These are phyloP conservation scores for Monilinia aucupariae DNA, from an alignment of 2,329 filamentous ascomycete genomes.

Conservation along the genomic window DNA sequence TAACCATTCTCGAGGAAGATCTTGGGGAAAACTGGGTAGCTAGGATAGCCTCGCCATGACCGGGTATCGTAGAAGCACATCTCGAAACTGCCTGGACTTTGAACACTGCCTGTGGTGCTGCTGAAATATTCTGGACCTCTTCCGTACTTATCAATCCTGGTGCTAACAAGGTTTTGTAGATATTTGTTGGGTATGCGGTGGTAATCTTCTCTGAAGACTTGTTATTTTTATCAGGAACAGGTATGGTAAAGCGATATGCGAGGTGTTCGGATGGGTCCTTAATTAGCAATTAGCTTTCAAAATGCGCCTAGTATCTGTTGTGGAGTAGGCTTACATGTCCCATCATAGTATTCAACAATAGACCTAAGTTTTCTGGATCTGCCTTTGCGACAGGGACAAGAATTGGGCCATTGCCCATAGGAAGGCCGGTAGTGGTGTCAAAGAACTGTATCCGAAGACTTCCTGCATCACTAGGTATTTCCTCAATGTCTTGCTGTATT, in stretches of 20 bases:
- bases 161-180: conserved; percentile 45
- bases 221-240: conserved; percentile 41
- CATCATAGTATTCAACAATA: conserved; percentile 78
- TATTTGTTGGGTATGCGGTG: conserved; percentile 33
- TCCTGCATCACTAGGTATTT: conserved; percentile 63
- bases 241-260: conserved; percentile 59
- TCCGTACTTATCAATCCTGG: conserved; percentile 35
- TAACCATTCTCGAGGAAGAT: conserved; percentile 71
- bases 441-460: conserved; percentile 83
- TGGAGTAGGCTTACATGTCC: conserved; percentile 54
- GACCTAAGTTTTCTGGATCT: conserved; percentile 81
- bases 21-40: conserved; percentile 79
- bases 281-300: conserved; percentile 2
- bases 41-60: conserved; percentile 87
- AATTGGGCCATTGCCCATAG: conserved; percentile 54
- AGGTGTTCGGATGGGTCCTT: conserved; percentile 55
- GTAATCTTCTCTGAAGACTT: conserved; percentile 39
- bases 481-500: conserved; percentile 68
- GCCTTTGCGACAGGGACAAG: conserved; percentile 79
- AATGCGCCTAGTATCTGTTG: conserved; percentile 22
- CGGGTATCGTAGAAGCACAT: conserved; percentile 81
- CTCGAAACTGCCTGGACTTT: conserved; percentile 86
- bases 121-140: conserved; percentile 45
- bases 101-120: conserved; percentile 85
- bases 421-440: conserved; percentile 72